These are phyloP conservation scores for Suillus subluteus DNA, from an alignment of 768 basidiomycete genomes.

Conservation along the genomic window DNA sequence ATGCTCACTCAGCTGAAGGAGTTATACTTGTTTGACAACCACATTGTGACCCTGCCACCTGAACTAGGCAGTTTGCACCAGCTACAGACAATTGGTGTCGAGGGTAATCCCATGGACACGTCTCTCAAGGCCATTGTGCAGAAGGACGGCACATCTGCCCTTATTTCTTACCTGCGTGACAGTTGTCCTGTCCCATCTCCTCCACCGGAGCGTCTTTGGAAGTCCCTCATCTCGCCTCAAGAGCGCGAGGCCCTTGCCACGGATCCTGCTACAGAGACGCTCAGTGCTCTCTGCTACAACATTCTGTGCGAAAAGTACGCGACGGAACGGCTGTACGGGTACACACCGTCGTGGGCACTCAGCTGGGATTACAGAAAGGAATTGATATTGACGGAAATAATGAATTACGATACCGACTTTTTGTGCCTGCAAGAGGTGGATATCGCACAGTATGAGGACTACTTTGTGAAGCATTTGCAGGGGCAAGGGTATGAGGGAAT, in stretches of 20 bases:
- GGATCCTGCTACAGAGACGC: constrained; percentile 74
- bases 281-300: constrained; percentile 89
- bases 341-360: constrained; percentile 96
- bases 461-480: constrained; percentile 74
- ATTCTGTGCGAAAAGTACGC: constrained; percentile 93
- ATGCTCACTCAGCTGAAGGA: constrained; percentile 90
- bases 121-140: constrained; percentile 80
- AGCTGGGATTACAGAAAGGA: constrained; percentile 95
- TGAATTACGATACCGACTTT: constrained; percentile 83
- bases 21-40: constrained; percentile 94
- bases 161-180: constrained; percentile 92
- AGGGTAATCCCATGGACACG: constrained; percentile 93
- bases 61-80: constrained; percentile 92
- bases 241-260: constrained; percentile 61
- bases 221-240: constrained; percentile 55
- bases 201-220: constrained; percentile 85
- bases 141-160: constrained; percentile 90
- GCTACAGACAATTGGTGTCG: constrained; percentile 90
- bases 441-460: constrained; percentile 89
- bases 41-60: constrained; percentile 78
- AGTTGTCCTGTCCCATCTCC: constrained; percentile 80
- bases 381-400: constrained; percentile 82
- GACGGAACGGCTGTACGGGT: constrained; percentile 88
- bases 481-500: constrained; percentile 87
- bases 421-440: constrained; percentile 97